Conservation (phyloP, 2,329 filamentous ascomycete genomes). For the Didymella glomerata region DNA sequence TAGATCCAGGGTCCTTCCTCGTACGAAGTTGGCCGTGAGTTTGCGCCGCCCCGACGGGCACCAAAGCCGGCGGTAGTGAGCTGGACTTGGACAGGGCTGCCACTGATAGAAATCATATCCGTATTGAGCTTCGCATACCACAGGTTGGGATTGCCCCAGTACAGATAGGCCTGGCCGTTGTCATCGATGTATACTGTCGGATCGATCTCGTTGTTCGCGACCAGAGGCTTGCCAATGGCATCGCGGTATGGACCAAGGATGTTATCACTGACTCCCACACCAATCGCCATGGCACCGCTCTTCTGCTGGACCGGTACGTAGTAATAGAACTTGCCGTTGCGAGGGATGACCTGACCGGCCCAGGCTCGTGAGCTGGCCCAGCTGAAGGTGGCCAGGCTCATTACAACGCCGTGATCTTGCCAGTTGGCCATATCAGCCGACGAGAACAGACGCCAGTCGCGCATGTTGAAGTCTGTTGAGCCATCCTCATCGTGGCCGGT, state of each 20-base stretch:
- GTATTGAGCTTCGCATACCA: not conserved
- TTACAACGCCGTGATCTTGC: not conserved
- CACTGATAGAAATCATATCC: not conserved
- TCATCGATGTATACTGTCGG: not conserved
- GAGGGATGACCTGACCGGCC: not conserved
- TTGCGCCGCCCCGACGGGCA: not conserved
- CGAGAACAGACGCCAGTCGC: not conserved
- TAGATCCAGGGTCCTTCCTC: not conserved
- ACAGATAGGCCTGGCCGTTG: not conserved
- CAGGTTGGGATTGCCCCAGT: not conserved
- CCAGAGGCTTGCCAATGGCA: not conserved
- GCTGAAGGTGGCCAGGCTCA: not conserved
- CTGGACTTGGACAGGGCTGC: not conserved
- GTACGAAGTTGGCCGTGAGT: not conserved
- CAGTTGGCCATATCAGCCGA: not conserved
- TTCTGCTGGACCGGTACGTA: not conserved
- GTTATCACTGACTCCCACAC: not conserved
- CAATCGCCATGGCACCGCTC: not conserved
- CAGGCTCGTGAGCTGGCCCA: not conserved
- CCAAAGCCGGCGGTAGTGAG: not conserved
- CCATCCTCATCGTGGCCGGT: not conserved
- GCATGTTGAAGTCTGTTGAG: not conserved
- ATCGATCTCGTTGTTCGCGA: not conserved
- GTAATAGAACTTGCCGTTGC: not conserved
- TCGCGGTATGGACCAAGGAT: not conserved